These are phyloP conservation scores for Colletotrichum spinosum DNA, from an alignment of 2,329 filamentous ascomycete species.

Conservation along the genomic window DNA sequence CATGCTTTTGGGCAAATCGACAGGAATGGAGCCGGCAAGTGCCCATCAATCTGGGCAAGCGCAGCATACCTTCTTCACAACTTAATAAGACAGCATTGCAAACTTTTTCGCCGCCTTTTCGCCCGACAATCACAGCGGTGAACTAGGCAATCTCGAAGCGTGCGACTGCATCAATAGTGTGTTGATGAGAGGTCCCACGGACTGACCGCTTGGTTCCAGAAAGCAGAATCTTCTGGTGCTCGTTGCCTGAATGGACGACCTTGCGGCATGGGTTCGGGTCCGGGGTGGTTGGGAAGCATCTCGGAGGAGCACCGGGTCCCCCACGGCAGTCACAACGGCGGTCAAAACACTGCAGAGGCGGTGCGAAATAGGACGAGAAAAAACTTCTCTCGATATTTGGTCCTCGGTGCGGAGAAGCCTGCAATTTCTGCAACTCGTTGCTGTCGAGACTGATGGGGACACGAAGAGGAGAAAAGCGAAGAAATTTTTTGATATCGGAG, in stretches of 20 bases:
- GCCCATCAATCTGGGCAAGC: not conserved
- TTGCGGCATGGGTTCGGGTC: conserved; percentile 23
- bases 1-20: not conserved
- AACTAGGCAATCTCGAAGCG: conserved; percentile 8
- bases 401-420: conserved; percentile 9
- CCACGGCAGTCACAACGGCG: conserved; percentile 32
- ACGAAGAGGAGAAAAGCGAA: conserved; percentile 17
- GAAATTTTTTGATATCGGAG: conserved; percentile 31
- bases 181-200: conserved; percentile 16
- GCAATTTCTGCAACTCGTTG: conserved; percentile 24
- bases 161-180: conserved; percentile 16
- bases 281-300: conserved; percentile 30
- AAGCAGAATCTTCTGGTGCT: conserved; percentile 7
- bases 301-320: conserved; percentile 16
- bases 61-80: conserved; percentile 18
- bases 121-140: conserved; percentile 5
- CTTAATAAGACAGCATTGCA: conserved; percentile 16
- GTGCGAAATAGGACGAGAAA: conserved; percentile 2
- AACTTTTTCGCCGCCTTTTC: conserved; percentile 16
- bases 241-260: conserved; percentile 21
- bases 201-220: conserved; percentile 27
- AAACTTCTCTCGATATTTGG: conserved; percentile 1
- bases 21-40: conserved; percentile 8
- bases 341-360: conserved; percentile 30
- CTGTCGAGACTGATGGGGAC: conserved; percentile 24